Evolutionary conservation across 805 yeast genomes (phyloP).

Genomic region (Metschnikowia rubicola): DNA sequence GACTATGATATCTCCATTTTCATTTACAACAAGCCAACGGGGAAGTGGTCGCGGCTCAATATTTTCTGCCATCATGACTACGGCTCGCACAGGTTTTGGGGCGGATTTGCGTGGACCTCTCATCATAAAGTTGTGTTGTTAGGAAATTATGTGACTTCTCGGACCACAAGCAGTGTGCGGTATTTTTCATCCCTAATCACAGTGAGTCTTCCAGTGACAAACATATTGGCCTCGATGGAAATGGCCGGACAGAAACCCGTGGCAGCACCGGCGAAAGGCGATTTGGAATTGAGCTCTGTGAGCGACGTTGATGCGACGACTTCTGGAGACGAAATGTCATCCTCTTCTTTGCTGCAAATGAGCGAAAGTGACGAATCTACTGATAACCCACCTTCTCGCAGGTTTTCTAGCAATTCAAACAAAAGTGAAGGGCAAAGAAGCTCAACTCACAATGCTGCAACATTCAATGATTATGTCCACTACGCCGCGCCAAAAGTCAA

Average conservation of each 20-base stretch:
- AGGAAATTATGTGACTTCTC: constrained; percentile 49
- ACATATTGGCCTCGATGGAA: constrained; percentile 44
- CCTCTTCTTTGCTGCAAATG: constrained; percentile 13
- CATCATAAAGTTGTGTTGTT: constrained; percentile 67
- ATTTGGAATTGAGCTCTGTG: constrained; percentile 9
- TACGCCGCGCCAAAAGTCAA: constrained; percentile 72
- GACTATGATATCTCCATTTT: constrained; percentile 46
- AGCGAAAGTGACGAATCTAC: constrained; percentile 19
- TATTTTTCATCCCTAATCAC: constrained; percentile 48
- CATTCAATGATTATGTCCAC: constrained; percentile 68
- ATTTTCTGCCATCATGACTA: constrained; percentile 49
- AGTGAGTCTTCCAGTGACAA: constrained; percentile 54
- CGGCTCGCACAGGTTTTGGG: constrained; percentile 60
- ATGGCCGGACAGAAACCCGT: constrained; percentile 27
- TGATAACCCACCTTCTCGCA: constrained; percentile 16
- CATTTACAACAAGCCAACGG: constrained; percentile 50
- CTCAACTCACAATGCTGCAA: constrained; percentile 21
- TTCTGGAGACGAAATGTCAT: constrained; percentile 13
- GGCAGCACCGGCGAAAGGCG: neutral
- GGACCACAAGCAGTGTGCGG: constrained; percentile 45
- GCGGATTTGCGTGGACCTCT: constrained; percentile 70
- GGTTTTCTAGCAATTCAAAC: constrained; percentile 20
- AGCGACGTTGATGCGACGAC: constrained; percentile 11
- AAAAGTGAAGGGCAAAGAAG: constrained; percentile 19
- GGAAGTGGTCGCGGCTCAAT: constrained; percentile 63